Conservation (phyloP, 495 filamentous ascomycete genomes). For the Trichoderma virens region DNA sequence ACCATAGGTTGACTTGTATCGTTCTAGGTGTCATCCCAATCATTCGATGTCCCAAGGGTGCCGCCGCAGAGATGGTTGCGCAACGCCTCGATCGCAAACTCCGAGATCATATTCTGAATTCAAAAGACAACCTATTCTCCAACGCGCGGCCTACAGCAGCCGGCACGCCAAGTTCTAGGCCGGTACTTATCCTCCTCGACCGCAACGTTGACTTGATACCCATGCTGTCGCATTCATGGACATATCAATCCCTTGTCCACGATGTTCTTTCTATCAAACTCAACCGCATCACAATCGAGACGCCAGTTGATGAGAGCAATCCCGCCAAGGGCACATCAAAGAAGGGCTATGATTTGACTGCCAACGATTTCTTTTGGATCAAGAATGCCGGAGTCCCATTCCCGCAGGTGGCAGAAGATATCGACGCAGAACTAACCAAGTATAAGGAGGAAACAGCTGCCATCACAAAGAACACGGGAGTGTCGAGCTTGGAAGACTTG, state of each 20-base stretch:
- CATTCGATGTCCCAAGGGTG: conserved; percentile 84
- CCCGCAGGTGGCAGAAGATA: conserved; percentile 93
- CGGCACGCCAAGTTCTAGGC: conserved; percentile 59
- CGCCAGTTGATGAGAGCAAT: conserved; percentile 64
- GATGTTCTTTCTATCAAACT: conserved; percentile 91
- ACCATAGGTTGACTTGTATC: conserved; percentile 15
- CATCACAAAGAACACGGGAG: conserved; percentile 90
- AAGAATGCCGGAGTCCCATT: conserved; percentile 91
- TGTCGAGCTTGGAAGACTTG: conserved; percentile 85
- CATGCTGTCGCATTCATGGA: conserved; percentile 99
- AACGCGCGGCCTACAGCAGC: conserved; percentile 29
- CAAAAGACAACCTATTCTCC: conserved; percentile 89
- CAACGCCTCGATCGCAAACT: conserved; percentile 92
- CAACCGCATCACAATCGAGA: conserved; percentile 93
- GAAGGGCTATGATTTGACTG: conserved; percentile 80
- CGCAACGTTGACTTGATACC: conserved; percentile 92
- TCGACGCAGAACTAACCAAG: conserved; percentile 81
- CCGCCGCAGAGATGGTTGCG: conserved; percentile 89
- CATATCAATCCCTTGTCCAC: conserved; percentile 91
- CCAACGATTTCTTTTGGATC: conserved; percentile 96
- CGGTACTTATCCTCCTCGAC: conserved; percentile 84
- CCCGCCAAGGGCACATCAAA: conserved; percentile 64
- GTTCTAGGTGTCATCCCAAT: conserved; percentile 74
- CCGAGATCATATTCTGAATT: conserved; percentile 93
- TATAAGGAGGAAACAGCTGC: conserved; percentile 96